These are phyloP conservation scores for Aspergillus pseudonomiae DNA, from an alignment of 2,329 filamentous ascomycete species.

Conservation along the genomic window DNA sequence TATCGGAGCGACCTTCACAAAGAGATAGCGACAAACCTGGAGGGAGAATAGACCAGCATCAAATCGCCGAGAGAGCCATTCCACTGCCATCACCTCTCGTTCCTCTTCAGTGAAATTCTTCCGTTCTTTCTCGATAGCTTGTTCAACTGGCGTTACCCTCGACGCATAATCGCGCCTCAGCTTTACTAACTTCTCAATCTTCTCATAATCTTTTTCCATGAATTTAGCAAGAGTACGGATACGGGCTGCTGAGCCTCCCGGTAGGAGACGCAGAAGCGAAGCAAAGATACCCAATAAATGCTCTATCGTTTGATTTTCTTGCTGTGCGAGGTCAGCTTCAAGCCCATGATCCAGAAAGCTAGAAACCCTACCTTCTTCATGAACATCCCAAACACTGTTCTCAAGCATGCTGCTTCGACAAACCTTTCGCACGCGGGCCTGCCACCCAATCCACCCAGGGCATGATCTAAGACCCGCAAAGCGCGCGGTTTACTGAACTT, in stretches of 20 bases:
- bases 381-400: constrained; percentile 82
- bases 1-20: constrained; percentile 1
- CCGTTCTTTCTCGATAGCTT: constrained; percentile 63
- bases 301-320: constrained; percentile 68
- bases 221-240: constrained; percentile 92
- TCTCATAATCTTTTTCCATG: constrained; percentile 90
- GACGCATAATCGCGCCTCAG: constrained; percentile 72
- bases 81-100: constrained; percentile 63
- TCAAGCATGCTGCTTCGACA: constrained; percentile 82
- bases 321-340: constrained; percentile 42
- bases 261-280: constrained; percentile 76
- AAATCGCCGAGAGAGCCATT: constrained; percentile 74
- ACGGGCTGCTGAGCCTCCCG: constrained; percentile 73
- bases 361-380: constrained; percentile 67
- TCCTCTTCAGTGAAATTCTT: constrained; percentile 60
- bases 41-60: constrained; percentile 84
- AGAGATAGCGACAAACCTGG: constrained; percentile 52
- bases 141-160: constrained; percentile 65
- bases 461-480: constrained; percentile 82
- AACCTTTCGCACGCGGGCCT: constrained; percentile 71
- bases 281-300: constrained; percentile 85
- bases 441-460: constrained; percentile 62
- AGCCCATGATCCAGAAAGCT: background rate
- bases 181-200: constrained; percentile 71
- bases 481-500: constrained; percentile 80